These are phyloP conservation scores for Calonectria hawksworthii DNA, from an alignment of 2,329 filamentous ascomycete genomes.

Conservation along the genomic window DNA sequence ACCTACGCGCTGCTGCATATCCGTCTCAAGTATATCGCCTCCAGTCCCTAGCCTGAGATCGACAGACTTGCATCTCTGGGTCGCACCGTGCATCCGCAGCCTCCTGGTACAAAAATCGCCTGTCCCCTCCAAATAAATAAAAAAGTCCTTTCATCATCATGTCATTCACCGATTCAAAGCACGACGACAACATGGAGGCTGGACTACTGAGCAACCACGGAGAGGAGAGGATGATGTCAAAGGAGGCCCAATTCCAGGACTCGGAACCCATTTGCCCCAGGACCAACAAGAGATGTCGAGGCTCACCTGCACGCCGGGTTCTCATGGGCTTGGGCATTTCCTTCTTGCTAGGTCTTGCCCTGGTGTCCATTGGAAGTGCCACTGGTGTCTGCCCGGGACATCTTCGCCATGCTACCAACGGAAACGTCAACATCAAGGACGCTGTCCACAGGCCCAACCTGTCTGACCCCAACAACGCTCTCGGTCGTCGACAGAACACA, in stretches of 20 bases:
- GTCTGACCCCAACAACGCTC: conserved; percentile 65
- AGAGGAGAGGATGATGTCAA: conserved; percentile 48
- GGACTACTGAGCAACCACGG: conserved; percentile 46
- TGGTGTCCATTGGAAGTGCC: conserved; percentile 42
- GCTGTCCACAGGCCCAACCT: conserved; percentile 41
- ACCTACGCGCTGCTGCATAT: conserved; percentile 25
- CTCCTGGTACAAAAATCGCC: conserved; percentile 42
- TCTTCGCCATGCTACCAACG: conserved; percentile 35
- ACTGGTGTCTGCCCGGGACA: conserved; percentile 44
- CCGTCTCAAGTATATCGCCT: conserved; percentile 35
- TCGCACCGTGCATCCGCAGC: conserved; percentile 25
- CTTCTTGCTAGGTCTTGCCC: conserved; percentile 41
- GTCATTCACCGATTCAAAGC: conserved; percentile 40
- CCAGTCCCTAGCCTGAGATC: conserved; percentile 37
- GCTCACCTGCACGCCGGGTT: conserved; percentile 41
- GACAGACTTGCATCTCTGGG: conserved; percentile 27
- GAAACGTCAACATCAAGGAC: conserved; percentile 37
- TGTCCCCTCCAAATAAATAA: conserved; percentile 15
- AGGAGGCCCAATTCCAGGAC: conserved; percentile 45
- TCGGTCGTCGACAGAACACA: conserved; percentile 72
- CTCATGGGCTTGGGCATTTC: conserved; percentile 43
- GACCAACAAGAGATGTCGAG: conserved; percentile 30
- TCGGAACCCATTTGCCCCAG: conserved; percentile 36
- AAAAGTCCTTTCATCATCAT: conserved; percentile 29
- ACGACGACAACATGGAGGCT: conserved; percentile 48